These are phyloP conservation scores for Globisporangium solare DNA, from an alignment of 352 stramenopile genomes.

Conservation along the genomic window DNA sequence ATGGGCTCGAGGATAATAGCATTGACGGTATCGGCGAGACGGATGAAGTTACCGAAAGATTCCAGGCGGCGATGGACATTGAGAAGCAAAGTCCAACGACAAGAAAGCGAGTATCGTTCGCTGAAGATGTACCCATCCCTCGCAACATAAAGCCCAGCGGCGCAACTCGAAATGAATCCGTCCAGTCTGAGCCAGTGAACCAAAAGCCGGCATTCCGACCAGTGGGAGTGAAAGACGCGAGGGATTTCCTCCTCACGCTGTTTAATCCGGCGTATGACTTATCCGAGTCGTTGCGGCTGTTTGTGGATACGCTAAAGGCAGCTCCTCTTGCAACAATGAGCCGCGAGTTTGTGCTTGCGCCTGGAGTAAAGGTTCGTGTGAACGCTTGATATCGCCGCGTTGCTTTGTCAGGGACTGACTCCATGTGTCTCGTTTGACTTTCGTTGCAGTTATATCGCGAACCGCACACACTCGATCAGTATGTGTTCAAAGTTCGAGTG, in stretches of 20 bases:
- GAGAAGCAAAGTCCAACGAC: conserved; percentile 1
- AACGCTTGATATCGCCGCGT: neutral
- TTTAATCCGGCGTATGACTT: conserved; percentile 58
- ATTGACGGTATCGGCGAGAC: neutral
- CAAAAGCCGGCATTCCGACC: neutral
- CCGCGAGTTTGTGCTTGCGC: conserved; percentile 50
- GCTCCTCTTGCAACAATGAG: conserved; percentile 44
- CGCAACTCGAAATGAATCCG: neutral
- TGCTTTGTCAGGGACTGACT: neutral
- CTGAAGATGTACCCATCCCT: conserved; percentile 2
- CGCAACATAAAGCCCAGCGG: neutral
- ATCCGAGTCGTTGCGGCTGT: conserved; percentile 40
- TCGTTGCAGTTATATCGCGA: conserved; percentile 45
- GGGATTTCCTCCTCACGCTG: conserved; percentile 44
- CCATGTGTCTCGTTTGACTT: conserved; percentile 3
- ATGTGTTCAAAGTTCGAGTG: conserved; percentile 23
- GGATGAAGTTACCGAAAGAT: conserved; percentile 9
- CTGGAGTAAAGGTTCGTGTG: conserved; percentile 41
- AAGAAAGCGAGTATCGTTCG: conserved; percentile 16
- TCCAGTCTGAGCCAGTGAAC: neutral
- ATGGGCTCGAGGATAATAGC: neutral
- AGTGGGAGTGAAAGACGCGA: conserved; percentile 22
- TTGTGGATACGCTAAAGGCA: conserved; percentile 33
- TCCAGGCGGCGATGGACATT: conserved; percentile 10
- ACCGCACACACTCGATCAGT: conserved; percentile 13